phyloP scores from a whole-genome alignment of 1,139 yeast species.

The Debaryomyces udenii region DNA sequence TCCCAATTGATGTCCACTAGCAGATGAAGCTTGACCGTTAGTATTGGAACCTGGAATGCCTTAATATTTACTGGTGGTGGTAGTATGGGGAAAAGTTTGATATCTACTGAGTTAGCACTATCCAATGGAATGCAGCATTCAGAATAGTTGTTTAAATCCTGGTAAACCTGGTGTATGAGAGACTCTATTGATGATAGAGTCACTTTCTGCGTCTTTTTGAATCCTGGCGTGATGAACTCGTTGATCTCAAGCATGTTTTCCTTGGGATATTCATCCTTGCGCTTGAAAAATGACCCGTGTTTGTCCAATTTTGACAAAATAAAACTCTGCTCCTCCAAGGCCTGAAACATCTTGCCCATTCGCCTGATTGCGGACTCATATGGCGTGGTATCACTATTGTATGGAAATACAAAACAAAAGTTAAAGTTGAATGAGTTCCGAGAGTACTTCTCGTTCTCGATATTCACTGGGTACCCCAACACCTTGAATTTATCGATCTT shows the following conservation, averaged over 20 bases:
- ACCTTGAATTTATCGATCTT: conserved; percentile 72
- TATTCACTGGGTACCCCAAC: conserved; percentile 89
- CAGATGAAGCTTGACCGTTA: conserved; percentile 70
- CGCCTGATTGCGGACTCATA: conserved; percentile 85
- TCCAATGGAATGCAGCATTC: conserved; percentile 96
- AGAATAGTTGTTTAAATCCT: conserved; percentile 90
- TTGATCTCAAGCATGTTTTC: conserved; percentile 4
- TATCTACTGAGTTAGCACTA: conserved; percentile 85
- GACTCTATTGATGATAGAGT: conserved; percentile 70
- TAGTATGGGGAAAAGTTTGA: conserved; percentile 83
- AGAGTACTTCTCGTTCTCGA: conserved; percentile 73
- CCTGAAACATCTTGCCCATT: conserved; percentile 86
- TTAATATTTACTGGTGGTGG: conserved; percentile 81
- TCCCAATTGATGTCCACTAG: conserved; percentile 94
- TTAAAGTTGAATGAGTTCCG: conserved; percentile 92
- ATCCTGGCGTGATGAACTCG: conserved; percentile 38
- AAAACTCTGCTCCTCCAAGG: conserved; percentile 86
- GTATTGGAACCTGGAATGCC: conserved; percentile 84
- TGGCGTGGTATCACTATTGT: conserved; percentile 78
- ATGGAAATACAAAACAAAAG: conserved; percentile 87
- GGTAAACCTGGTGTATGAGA: conserved; percentile 83
- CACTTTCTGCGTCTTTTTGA: conserved; percentile 43
- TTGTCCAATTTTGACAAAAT: conserved; percentile 61
- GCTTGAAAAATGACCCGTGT: conserved; percentile 40
- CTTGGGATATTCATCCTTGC: conserved; percentile 13